These are phyloP conservation scores for Neonectria neomacrospora DNA, from an alignment of 2,329 filamentous ascomycete genomes.

Conservation along the genomic window DNA sequence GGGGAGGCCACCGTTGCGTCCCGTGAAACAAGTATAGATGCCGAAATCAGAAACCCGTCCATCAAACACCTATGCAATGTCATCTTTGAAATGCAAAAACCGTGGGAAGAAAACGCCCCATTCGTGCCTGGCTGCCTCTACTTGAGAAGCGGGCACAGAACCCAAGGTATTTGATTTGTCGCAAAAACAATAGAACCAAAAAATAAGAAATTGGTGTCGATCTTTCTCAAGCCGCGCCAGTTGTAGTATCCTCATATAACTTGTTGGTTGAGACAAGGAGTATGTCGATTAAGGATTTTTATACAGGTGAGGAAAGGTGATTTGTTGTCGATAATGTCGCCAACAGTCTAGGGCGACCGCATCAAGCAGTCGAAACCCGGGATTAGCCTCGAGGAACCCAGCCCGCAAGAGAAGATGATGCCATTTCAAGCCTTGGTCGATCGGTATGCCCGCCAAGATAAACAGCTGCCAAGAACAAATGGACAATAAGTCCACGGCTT, in stretches of 20 bases:
- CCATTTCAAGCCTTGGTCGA: constrained; percentile 49
- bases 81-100: constrained; percentile 58
- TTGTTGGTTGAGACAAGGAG: constrained; percentile 47
- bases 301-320: constrained; percentile 53
- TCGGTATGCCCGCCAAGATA: constrained; percentile 63
- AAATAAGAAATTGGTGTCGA: constrained; percentile 58
- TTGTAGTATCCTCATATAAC: constrained; percentile 48
- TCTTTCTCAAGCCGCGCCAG: constrained; percentile 56
- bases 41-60: constrained; percentile 42
- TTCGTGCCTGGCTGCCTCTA: constrained; percentile 57
- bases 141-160: constrained; percentile 48
- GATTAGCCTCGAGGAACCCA: constrained; percentile 52
- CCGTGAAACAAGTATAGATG: constrained; percentile 45
- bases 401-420: constrained; percentile 56
- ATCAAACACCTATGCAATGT: constrained; percentile 60
- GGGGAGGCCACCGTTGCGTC: constrained; percentile 39
- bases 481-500: constrained; percentile 50
- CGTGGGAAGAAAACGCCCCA: constrained; percentile 47
- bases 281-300: constrained; percentile 63
- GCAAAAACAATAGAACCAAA: constrained; percentile 47
- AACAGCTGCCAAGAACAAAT: constrained; percentile 57
- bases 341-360: constrained; percentile 44
- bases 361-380: constrained; percentile 41
- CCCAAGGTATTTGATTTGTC: constrained; percentile 44
- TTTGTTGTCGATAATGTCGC: constrained; percentile 41